phyloP scores from a whole-genome alignment of 345 rosid genomes.

The Camelina neglecta region DNA sequence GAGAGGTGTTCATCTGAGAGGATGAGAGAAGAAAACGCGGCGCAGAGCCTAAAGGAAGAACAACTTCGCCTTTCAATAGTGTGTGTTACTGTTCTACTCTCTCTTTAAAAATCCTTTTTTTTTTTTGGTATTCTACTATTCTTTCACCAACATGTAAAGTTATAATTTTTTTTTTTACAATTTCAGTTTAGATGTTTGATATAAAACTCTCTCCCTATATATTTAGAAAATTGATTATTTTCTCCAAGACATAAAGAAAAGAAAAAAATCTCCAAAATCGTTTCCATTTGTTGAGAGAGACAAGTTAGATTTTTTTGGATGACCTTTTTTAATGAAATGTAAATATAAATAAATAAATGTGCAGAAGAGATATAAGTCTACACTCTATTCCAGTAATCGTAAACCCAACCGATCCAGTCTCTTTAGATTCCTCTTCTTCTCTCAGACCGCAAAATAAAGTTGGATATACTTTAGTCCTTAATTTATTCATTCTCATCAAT shows the following conservation, averaged over 20 bases:
- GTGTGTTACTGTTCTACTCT: neutral
- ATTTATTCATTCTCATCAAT: constrained; percentile 1
- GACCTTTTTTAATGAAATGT: neutral
- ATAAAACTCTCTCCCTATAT: too few species aligned
- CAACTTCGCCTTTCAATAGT: constrained; percentile 4
- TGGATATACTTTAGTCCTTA: neutral
- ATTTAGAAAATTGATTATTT: too few species aligned
- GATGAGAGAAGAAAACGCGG: constrained; percentile 35
- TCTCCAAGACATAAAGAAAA: too few species aligned
- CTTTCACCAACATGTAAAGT: too few species aligned
- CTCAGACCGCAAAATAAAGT: neutral
- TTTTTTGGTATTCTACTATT: too few species aligned
- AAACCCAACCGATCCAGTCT: constrained; percentile 41
- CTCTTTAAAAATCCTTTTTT: neutral
- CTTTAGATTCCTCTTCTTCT: constrained; percentile 5
- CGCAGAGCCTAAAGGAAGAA: constrained; percentile 33
- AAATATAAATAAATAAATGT: neutral
- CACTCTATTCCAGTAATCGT: constrained; percentile 38
- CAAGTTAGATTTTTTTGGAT: constrained; percentile 11
- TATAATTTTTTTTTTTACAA: too few species aligned
- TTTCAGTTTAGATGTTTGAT: too few species aligned
- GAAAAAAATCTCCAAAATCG: neutral
- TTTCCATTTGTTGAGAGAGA: constrained; percentile 9
- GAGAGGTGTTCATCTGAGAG: constrained; percentile 37
- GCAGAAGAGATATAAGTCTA: constrained; percentile 26